A percentile compares a stretch with the other conserved stretches of the same genome.
These are phyloP conservation scores for Amanita pseudoporphyria DNA, from an alignment of 768 basidiomycete genomes.

Conservation along the genomic window DNA sequence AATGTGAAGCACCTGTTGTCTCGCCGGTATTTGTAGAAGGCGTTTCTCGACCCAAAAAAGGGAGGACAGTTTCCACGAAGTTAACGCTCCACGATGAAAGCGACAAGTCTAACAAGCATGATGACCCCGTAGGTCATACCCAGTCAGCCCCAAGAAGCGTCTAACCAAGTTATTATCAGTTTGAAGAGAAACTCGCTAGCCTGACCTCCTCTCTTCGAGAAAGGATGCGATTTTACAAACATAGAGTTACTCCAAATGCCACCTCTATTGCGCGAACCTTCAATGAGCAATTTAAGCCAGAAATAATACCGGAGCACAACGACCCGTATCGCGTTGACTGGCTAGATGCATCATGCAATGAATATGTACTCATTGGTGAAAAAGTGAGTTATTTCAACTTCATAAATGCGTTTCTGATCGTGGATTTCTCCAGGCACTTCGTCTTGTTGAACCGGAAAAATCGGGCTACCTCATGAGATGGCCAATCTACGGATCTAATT, in stretches of 20 bases:
- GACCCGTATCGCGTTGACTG: slow-evolving; percentile 82
- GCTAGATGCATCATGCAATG: slow-evolving; percentile 45
- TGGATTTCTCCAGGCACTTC: slow-evolving; percentile 43
- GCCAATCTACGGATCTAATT: slow-evolving; percentile 74
- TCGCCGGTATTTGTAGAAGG: slow-evolving; percentile 34
- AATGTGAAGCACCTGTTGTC: slow-evolving; percentile 36
- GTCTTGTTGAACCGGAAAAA: slow-evolving; percentile 54
- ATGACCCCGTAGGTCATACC: slow-evolving; percentile 47
- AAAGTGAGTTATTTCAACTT: slow-evolving; percentile 31
- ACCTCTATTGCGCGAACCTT: slow-evolving; percentile 63
- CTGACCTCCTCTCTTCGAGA: slow-evolving; percentile 68
- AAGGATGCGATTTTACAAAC: slow-evolving; percentile 80
- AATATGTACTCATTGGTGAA: slow-evolving; percentile 61
- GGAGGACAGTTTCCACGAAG: slow-evolving; percentile 13
- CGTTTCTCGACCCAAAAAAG: slow-evolving; percentile 46
- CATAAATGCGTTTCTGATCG: neutral
- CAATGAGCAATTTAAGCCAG: slow-evolving; percentile 78
- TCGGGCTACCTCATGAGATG: slow-evolving; percentile 69
- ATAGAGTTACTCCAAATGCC: slow-evolving; percentile 64
- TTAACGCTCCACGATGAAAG: slow-evolving; percentile 39
- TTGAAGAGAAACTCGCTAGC: slow-evolving; percentile 66
- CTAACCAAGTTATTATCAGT: slow-evolving; percentile 31
- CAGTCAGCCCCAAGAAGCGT: neutral
- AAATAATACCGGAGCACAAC: slow-evolving; percentile 77
- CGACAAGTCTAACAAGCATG: slow-evolving; percentile 33